These are phyloP conservation scores for Aureobasidium sp. DNA, from an alignment of 2,329 filamentous ascomycete genomes.

Conservation along the genomic window DNA sequence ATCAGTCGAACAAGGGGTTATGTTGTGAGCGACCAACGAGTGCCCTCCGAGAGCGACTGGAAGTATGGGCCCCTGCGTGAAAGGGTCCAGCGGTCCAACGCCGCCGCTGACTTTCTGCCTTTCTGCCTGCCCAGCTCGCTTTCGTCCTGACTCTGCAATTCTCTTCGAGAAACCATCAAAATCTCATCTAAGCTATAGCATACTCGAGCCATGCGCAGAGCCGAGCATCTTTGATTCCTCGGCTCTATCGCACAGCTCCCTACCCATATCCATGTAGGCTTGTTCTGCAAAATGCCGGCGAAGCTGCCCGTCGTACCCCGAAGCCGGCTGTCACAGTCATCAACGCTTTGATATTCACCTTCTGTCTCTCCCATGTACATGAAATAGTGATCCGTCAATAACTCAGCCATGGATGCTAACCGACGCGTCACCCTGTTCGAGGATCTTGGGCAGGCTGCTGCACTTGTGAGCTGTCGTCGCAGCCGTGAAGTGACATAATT, in stretches of 20 bases:
- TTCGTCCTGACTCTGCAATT: no score
- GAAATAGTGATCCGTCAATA: not conserved
- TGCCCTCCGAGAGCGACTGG: not conserved
- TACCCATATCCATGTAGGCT: no score
- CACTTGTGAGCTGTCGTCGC: not conserved
- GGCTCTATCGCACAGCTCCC: not conserved
- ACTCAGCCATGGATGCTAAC: not conserved
- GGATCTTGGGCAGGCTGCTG: conserved; percentile 12
- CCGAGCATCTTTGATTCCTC: no score
- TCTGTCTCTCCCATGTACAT: not conserved
- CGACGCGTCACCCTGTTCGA: not conserved
- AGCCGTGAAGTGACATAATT: no score
- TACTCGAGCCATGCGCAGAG: no score
- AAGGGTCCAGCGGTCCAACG: conserved; percentile 11
- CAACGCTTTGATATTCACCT: not conserved
- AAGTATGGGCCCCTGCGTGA: conserved; percentile 6
- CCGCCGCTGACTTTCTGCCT: not conserved
- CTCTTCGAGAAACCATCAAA: no score
- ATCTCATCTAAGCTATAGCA: no score
- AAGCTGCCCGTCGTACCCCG: not conserved
- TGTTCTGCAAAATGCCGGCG: not conserved
- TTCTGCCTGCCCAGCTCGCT: no score
- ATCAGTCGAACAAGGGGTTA: not conserved
- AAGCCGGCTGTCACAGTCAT: conserved; percentile 3
- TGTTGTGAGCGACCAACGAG: not conserved